Percentiles rank a stretch among this genome's conserved stretches.
Conservation (phyloP, 306 rosid genomes). For the Prunus salicina region DNA sequence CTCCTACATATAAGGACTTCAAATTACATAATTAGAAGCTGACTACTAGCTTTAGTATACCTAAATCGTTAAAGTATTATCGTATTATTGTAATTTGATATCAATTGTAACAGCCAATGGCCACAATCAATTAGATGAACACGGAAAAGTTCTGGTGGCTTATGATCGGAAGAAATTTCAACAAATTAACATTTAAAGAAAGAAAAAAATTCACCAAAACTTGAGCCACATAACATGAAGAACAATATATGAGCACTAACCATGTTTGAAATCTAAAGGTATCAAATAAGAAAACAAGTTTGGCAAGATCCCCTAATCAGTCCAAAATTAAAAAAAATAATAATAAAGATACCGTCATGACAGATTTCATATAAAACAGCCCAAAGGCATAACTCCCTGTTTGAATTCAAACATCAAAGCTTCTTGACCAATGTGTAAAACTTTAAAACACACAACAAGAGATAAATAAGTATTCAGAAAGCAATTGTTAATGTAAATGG, state of each 20-base stretch:
- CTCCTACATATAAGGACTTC: not conserved
- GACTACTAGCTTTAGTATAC: not conserved
- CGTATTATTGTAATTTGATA: too few relatives aligned
- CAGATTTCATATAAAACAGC: not conserved
- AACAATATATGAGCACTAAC: not conserved
- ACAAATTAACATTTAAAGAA: not conserved
- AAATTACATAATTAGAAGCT: not conserved
- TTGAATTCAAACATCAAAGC: not conserved
- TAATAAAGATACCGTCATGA: not conserved
- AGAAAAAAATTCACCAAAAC: not conserved
- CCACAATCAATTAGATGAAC: not conserved
- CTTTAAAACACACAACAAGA: not conserved
- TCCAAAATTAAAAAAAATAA: not conserved
- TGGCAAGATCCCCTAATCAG: not conserved
- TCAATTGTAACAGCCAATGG: not conserved
- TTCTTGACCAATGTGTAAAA: not conserved
- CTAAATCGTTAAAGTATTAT: not conserved
- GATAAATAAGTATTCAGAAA: not conserved
- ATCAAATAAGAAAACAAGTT: not conserved
- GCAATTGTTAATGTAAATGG: not conserved
- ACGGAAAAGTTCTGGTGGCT: not conserved
- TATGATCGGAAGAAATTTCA: too few relatives aligned
- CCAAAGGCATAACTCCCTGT: not conserved
- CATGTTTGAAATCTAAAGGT: not conserved
- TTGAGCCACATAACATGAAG: not conserved